Evolutionary conservation across 2,329 filamentous ascomycete genomes (phyloP).

Genomic region (Colletotrichum kahawae): DNA sequence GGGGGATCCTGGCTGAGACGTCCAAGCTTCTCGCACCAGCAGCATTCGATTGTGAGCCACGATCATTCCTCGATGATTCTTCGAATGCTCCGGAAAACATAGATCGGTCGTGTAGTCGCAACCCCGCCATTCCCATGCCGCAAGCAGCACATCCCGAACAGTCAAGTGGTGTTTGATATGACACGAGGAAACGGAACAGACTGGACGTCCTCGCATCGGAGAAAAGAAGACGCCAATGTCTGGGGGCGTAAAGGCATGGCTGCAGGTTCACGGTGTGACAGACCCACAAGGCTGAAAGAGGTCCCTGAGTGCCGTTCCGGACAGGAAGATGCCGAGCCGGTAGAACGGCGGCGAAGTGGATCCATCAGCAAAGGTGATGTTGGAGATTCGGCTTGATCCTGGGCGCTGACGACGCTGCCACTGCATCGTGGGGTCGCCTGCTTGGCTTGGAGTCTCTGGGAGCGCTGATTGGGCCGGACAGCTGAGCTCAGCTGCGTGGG

Average conservation of each 20-base stretch:
- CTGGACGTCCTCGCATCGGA: background rate
- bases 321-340: conserved; percentile 11
- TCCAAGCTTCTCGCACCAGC: background rate
- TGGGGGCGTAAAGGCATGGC: background rate
- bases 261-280: background rate
- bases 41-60: background rate
- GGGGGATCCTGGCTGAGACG: background rate
- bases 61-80: background rate
- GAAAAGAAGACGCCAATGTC: background rate
- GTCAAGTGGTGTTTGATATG: background rate
- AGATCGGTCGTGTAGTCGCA: background rate
- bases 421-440: background rate
- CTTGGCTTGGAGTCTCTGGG: background rate
- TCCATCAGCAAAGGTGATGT: background rate
- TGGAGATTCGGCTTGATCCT: background rate
- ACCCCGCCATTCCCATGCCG: background rate
- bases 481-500: background rate
- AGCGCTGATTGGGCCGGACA: background rate
- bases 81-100: background rate
- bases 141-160: background rate
- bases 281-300: conserved; percentile 19
- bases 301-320: background rate
- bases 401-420: conserved; percentile 1
- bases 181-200: background rate
- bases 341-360: conserved; percentile 9